A percentile compares a stretch with the other conserved stretches of the same genome.
Evolutionary conservation across 2,329 filamentous ascomycete species (phyloP).

Genomic region (Neurospora sp.): DNA sequence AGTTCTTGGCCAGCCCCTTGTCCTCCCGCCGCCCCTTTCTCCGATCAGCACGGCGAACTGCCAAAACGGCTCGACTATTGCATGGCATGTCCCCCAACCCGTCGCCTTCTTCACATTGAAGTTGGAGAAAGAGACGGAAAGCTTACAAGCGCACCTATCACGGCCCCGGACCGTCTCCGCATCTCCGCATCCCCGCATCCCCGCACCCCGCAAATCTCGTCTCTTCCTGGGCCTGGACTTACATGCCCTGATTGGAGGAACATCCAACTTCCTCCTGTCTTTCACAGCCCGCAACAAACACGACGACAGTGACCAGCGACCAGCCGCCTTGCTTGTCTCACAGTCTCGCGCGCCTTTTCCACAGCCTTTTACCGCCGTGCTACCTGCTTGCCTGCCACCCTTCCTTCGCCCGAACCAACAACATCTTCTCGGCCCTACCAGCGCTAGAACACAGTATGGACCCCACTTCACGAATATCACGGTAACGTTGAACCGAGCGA

Average conservation of each 20-base stretch:
- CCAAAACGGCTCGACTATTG: background rate
- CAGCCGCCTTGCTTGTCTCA: background rate
- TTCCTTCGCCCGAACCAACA: background rate
- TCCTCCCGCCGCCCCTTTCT: background rate
- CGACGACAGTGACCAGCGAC: background rate
- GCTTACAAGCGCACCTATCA: slow-evolving; percentile 8
- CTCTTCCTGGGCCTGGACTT: background rate
- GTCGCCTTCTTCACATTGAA: background rate
- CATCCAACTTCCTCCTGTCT: background rate
- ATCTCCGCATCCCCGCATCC: background rate
- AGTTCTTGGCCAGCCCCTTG: background rate
- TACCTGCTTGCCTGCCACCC: background rate
- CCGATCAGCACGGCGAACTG: background rate
- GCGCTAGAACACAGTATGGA: background rate
- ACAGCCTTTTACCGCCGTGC: background rate
- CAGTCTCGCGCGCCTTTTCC: background rate
- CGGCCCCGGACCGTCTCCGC: background rate
- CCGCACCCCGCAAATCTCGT: background rate
- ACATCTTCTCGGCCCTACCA: background rate
- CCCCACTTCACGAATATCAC: background rate
- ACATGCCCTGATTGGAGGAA: background rate
- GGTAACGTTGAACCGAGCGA: background rate
- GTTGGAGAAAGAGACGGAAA: background rate
- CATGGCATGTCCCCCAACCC: background rate
- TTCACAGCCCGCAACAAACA: background rate